phyloP scores from a whole-genome alignment of 2,329 filamentous ascomycete species.

The Clonostachys rhizophaga region DNA sequence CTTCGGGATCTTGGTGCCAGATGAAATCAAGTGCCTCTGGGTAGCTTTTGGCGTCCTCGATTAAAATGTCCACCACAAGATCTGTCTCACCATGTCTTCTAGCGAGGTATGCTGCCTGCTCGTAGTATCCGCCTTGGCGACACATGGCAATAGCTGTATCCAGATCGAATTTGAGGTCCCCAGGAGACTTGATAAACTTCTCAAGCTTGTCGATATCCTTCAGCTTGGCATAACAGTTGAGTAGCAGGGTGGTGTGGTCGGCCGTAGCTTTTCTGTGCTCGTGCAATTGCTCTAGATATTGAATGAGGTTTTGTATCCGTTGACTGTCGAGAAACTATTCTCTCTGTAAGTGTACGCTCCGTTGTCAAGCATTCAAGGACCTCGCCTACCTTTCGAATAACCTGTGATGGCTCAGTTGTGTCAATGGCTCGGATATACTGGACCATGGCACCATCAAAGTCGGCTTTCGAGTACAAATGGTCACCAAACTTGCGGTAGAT shows the following conservation, averaged over 20 bases:
- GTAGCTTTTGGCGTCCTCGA: conserved; percentile 92
- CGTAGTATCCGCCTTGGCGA: conserved; percentile 91
- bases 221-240: conserved; percentile 97
- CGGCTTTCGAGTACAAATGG: conserved; percentile 88
- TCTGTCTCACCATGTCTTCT: conserved; percentile 93
- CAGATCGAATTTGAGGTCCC: conserved; percentile 91
- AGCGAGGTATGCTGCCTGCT: conserved; percentile 93
- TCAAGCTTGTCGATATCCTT: conserved; percentile 97
- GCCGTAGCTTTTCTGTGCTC: conserved; percentile 90
- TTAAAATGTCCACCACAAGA: conserved; percentile 89
- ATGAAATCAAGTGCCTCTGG: conserved; percentile 86
- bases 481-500: conserved; percentile 95
- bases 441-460: conserved; percentile 98
- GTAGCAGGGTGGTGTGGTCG: conserved; percentile 87
- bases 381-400: conserved; percentile 75
- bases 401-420: conserved; percentile 91
- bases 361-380: rapidly evolving
- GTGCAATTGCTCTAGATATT: conserved; percentile 94
- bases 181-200: conserved; percentile 92
- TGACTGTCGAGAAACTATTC: conserved; percentile 87
- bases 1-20: conserved; percentile 76
- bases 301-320: conserved; percentile 93
- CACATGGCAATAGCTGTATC: conserved; percentile 98
- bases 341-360: conserved; percentile 14
- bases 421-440: conserved; percentile 96